These are phyloP conservation scores for Arthrobotrys conoides DNA, from an alignment of 2,329 filamentous ascomycete genomes.

Conservation along the genomic window DNA sequence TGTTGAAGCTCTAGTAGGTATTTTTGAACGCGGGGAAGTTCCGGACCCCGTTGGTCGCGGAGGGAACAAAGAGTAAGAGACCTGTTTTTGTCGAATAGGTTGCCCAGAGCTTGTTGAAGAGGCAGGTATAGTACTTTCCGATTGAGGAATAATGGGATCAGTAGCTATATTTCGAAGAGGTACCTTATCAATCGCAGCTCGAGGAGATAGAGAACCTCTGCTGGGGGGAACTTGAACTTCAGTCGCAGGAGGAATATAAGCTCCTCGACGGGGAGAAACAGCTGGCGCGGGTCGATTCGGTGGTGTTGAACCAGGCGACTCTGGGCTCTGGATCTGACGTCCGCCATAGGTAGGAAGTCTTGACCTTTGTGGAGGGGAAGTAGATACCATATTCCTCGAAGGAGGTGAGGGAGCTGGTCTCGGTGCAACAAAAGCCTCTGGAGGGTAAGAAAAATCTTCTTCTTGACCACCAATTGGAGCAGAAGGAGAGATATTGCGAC, in stretches of 20 bases:
- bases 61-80: background rate
- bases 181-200: too few species aligned
- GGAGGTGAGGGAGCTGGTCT: background rate
- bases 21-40: background rate
- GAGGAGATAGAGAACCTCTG: background rate
- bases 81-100: background rate
- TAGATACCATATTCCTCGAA: background rate
- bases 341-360: conserved; percentile 1
- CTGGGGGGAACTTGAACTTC: background rate
- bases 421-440: background rate
- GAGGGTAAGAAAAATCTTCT: background rate
- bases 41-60: background rate
- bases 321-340: background rate
- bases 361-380: background rate
- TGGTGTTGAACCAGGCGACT: background rate
- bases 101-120: background rate
- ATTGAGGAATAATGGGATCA: background rate
- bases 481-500: background rate
- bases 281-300: background rate
- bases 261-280: background rate
- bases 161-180: background rate
- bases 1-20: background rate
- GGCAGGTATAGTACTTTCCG: background rate
- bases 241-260: background rate
- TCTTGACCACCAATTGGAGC: background rate